These are phyloP conservation scores for Sugiyamaella mastotermitis DNA, from an alignment of 805 yeast species.

Conservation along the genomic window DNA sequence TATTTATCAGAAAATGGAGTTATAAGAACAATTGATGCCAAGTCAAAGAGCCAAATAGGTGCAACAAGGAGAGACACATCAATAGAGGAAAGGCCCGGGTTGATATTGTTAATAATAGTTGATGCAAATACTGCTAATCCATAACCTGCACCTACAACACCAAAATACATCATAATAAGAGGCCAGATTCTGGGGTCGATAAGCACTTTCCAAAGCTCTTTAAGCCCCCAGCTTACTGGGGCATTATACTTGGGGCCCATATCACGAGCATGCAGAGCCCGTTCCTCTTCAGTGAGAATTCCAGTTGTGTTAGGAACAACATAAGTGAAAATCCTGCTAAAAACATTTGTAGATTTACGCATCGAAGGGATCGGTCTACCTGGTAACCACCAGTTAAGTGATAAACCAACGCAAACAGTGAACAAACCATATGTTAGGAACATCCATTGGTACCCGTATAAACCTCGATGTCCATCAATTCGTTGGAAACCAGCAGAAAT, in stretches of 20 bases:
- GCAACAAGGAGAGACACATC: conserved; percentile 72
- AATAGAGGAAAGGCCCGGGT: conserved; percentile 58
- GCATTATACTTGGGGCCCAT: conserved; percentile 47
- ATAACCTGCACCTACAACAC: conserved; percentile 87
- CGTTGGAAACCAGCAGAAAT: conserved; percentile 84
- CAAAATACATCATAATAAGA: conserved; percentile 79
- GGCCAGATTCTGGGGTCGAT: conserved; percentile 73
- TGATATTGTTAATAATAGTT: conserved; percentile 59
- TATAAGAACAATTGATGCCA: conserved; percentile 63
- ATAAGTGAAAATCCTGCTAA: conserved; percentile 9
- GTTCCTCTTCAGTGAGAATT: conserved; percentile 44
- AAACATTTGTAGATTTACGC: background rate
- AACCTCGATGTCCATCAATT: conserved; percentile 66
- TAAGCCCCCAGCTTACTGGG: conserved; percentile 48
- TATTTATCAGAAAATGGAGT: conserved; percentile 77
- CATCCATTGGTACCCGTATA: conserved; percentile 84
- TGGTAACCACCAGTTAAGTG: conserved; percentile 78
- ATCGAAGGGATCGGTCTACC: conserved; percentile 51
- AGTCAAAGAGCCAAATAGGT: conserved; percentile 86
- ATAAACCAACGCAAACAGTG: conserved; percentile 57
- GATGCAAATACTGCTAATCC: conserved; percentile 85
- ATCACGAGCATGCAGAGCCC: conserved; percentile 51
- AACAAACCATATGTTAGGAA: conserved; percentile 70
- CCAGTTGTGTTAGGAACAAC: conserved; percentile 1
- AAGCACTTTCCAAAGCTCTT: conserved; percentile 49